Conservation (phyloP, 208 protist species). For the Trypanosoma cruzi region DNA sequence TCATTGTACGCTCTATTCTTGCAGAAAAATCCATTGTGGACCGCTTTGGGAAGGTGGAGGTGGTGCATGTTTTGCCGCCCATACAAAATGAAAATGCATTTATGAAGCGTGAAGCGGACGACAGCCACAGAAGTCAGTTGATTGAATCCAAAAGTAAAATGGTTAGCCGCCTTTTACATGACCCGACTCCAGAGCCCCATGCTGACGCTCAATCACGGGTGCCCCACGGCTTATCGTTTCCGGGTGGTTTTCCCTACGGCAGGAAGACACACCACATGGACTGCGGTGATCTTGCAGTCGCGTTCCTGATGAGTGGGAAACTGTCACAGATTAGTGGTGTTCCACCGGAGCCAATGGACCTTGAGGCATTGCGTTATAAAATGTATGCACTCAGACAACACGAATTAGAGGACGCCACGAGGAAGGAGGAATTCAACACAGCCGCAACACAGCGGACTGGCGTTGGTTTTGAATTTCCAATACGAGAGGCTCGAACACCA, state of each 20-base stretch:
- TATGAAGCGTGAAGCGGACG: constrained; percentile 20
- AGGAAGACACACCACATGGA: constrained; percentile 16
- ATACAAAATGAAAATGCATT: constrained; percentile 32
- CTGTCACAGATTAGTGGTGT: constrained; percentile 54
- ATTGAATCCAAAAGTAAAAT: constrained; percentile 7
- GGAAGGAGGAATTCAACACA: not conserved
- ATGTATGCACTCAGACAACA: constrained; percentile 61
- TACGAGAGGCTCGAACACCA: not conserved
- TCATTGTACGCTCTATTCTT: constrained; percentile 75
- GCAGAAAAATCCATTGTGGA: constrained; percentile 73
- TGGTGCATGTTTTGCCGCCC: constrained; percentile 81
- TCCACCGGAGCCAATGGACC: constrained; percentile 72
- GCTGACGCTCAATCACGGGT: not conserved
- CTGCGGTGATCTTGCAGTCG: constrained; percentile 81
- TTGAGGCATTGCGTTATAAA: constrained; percentile 78
- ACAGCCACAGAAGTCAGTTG: constrained; percentile 1
- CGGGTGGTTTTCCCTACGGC: not conserved
- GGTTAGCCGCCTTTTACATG: constrained; percentile 14
- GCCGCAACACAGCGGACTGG: not conserved
- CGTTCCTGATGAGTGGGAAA: constrained; percentile 59
- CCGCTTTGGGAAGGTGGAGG: constrained; percentile 67
- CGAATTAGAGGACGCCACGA: not conserved
- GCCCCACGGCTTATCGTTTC: not conserved
- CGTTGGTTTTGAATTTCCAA: not conserved
- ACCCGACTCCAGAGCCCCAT: not conserved